Conservation (phyloP, 495 filamentous ascomycete genomes). For the Aspergillus homomorphus region DNA sequence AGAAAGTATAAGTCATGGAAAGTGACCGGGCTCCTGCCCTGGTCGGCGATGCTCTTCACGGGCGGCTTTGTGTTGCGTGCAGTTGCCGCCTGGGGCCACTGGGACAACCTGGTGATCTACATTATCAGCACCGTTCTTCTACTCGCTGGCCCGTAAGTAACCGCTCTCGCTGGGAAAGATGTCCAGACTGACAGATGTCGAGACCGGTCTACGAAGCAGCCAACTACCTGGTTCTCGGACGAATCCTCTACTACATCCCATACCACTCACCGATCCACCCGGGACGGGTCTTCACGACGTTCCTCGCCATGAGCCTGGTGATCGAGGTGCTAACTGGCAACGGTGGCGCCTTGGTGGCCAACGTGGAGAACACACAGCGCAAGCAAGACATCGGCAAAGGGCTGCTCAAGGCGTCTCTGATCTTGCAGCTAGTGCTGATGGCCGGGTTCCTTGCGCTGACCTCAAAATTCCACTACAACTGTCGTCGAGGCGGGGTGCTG, state of each 20-base stretch:
- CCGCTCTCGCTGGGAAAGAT: not conserved
- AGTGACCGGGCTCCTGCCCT: constrained; percentile 54
- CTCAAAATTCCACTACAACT: constrained; percentile 57
- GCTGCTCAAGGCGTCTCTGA: constrained; percentile 62
- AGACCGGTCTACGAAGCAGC: constrained; percentile 70
- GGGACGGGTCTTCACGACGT: constrained; percentile 72
- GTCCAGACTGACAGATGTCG: constrained; percentile 4
- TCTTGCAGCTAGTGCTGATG: constrained; percentile 67
- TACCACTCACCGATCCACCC: constrained; percentile 76
- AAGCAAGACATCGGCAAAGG: constrained; percentile 53
- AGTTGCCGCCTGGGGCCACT: constrained; percentile 56
- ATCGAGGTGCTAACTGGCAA: constrained; percentile 67
- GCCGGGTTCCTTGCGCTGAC: constrained; percentile 57
- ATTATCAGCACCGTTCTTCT: constrained; percentile 61
- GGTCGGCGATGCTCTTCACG: constrained; percentile 50
- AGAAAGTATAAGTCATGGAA: constrained; percentile 48
- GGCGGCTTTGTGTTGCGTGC: constrained; percentile 58
- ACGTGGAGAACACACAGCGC: constrained; percentile 34
- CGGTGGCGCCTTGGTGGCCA: constrained; percentile 62
- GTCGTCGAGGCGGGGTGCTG: constrained; percentile 49
- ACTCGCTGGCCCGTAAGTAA: constrained; percentile 60
- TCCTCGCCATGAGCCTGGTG: constrained; percentile 58
- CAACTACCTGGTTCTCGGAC: constrained; percentile 75
- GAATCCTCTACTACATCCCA: constrained; percentile 75
- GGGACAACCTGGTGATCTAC: constrained; percentile 52